Evolutionary conservation across 345 rosid species (phyloP).

Genomic region (Capsella bursapastoris): DNA sequence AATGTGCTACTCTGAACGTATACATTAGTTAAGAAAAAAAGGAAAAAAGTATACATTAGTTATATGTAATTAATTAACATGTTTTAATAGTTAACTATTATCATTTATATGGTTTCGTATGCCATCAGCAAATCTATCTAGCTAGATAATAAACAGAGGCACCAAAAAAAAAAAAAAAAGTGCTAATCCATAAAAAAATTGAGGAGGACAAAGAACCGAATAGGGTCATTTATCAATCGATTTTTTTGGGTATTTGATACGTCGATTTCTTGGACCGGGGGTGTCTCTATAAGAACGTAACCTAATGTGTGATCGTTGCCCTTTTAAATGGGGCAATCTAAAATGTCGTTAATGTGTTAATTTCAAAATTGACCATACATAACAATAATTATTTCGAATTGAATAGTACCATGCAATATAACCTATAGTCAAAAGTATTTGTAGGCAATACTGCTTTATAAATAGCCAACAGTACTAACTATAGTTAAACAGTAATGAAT

Average conservation of each 20-base stretch:
- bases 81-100: too few relatives aligned
- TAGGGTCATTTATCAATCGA: constrained; percentile 23
- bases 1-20: not conserved
- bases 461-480: constrained; percentile 2
- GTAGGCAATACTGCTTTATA: not conserved
- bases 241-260: constrained; percentile 20
- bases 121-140: too few relatives aligned
- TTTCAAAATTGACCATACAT: constrained; percentile 38
- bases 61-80: too few relatives aligned
- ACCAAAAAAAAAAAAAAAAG: too few relatives aligned
- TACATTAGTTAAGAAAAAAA: not conserved
- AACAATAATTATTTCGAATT: constrained; percentile 25
- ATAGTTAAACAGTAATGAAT: constrained; percentile 22
- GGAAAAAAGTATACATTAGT: too few relatives aligned
- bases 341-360: constrained; percentile 35
- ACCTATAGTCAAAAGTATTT: not conserved
- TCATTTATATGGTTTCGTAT: too few relatives aligned
- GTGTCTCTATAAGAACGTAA: constrained; percentile 35
- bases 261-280: constrained; percentile 33
- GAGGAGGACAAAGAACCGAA: constrained; percentile 10
- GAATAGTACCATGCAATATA: constrained; percentile 23
- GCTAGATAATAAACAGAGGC: not conserved
- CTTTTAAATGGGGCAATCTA: constrained; percentile 40
- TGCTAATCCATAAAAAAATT: not conserved
- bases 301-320: constrained; percentile 38